phyloP scores from a whole-genome alignment of 768 basidiomycete genomes.

The Grammothele lineata region DNA sequence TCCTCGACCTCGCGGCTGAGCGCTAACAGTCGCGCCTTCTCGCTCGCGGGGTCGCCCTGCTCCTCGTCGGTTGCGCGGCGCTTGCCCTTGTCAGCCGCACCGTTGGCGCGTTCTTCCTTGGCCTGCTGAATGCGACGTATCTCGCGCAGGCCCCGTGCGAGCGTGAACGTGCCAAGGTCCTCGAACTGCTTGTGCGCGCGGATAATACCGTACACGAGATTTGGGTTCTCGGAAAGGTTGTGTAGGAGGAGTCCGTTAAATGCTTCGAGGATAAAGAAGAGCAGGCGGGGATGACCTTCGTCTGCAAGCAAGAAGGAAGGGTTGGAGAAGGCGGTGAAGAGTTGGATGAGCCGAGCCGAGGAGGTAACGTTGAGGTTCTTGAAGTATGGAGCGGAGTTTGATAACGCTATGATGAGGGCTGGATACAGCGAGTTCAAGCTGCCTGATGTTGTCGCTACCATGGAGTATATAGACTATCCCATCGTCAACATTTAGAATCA shows the following conservation, averaged over 20 bases:
- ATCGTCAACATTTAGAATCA: too few relatives aligned
- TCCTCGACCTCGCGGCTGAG: constrained; percentile 46
- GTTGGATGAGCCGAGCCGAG: constrained; percentile 79
- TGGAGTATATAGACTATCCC: constrained; percentile 82
- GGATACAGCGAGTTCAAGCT: constrained; percentile 82
- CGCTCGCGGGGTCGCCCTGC: constrained; percentile 44
- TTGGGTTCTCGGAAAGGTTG: constrained; percentile 79
- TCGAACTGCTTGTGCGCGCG: constrained; percentile 84
- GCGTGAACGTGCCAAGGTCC: constrained; percentile 87
- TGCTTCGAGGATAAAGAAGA: constrained; percentile 93
- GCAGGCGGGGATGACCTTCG: constrained; percentile 89
- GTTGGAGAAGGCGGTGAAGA: constrained; percentile 89
- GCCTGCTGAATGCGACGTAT: constrained; percentile 70
- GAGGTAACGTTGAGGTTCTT: constrained; percentile 76
- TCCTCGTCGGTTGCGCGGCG: constrained; percentile 33
- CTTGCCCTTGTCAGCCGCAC: constrained; percentile 36
- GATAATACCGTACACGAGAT: constrained; percentile 82
- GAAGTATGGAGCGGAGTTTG: constrained; percentile 86
- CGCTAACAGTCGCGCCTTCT: constrained; percentile 70
- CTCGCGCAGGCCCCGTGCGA: constrained; percentile 80
- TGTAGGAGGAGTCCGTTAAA: constrained; percentile 84
- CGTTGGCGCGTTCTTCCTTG: constrained; percentile 58
- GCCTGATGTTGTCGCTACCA: constrained; percentile 86
- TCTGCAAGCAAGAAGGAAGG: constrained; percentile 88
- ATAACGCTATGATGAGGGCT: constrained; percentile 84